Base-by-base conservation (phyloP, 805 yeast genomes). In the Blastobotrys chiropterorum region DNA sequence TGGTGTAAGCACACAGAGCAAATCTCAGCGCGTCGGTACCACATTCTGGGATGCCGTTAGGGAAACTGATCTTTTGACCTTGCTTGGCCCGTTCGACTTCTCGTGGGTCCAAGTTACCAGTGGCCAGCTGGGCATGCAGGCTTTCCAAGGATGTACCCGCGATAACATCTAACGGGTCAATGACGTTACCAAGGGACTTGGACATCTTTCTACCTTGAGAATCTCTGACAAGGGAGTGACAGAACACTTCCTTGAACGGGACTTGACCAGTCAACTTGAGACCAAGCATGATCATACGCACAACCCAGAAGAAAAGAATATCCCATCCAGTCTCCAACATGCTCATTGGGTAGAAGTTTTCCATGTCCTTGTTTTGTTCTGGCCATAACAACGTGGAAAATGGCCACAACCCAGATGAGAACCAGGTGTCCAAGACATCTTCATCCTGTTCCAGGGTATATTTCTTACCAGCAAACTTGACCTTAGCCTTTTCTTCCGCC, bases 181-280 rank as follows among this genome's bases (percentile, higher is more conserved):
- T 73, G 58, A 94, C 99, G 63, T 94, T 94, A 72, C 99, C 99
- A 60, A 92, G 77, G 51, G 97, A 89, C 74, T 92, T 92, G 57
- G 98, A 92, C 99, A 94, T 90, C 74, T 94, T 94, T 70, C 99
- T 85, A 60, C 99, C 99, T 72, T 94, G 98, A 50, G 99, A 96
- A 72, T 94, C 99, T 74, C 99, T 90, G 43, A 94, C 97, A 69
- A 94, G 83, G 15, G 99, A 90, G 71, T 94, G 99, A 72, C 98
- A 92, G 82, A 89, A 94, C 15, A 94, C 98, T 72, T 94, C 98
- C 61, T 80, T 83, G 79, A 94, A 94, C 55, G 99, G 99, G 59
- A 88, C 81, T 53, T 82, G 73, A 48, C 97, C 97, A 21, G 96
- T 88, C 69, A 92, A 76, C 72, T 92, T 90, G 62, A 90, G 69